phyloP scores from a whole-genome alignment of 192 early-diverging fungal genomes.

The Entomortierella beljakovae region DNA sequence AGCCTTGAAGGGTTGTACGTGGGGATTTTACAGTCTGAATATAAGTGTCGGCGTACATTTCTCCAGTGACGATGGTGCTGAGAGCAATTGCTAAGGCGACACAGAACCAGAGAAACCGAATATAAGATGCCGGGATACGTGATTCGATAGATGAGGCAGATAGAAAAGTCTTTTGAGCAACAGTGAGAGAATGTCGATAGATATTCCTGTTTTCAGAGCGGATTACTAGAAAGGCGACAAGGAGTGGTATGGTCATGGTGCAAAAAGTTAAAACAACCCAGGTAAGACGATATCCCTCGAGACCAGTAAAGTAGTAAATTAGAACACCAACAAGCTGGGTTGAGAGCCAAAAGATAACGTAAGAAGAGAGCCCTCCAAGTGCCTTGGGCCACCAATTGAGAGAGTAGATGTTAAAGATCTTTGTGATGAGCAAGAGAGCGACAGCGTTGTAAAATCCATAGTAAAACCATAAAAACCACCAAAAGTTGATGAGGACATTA shows the following conservation, averaged over 20 bases:
- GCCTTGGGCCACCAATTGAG: constrained; percentile 83
- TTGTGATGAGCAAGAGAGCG: constrained; percentile 77
- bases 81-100: constrained; percentile 73
- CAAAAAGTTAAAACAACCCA: constrained; percentile 80
- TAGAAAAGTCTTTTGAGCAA: constrained; percentile 69
- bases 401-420: constrained; percentile 83
- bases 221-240: constrained; percentile 69
- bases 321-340: constrained; percentile 68
- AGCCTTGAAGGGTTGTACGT: constrained; percentile 68
- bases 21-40: constrained; percentile 48
- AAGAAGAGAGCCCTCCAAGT: constrained; percentile 71
- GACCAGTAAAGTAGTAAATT: constrained; percentile 64
- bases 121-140: constrained; percentile 76
- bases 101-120: constrained; percentile 84
- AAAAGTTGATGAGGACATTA: constrained; percentile 73
- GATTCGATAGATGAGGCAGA: constrained; percentile 48
- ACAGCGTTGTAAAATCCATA: constrained; percentile 82
- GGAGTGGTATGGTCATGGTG: constrained; percentile 78
- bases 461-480: constrained; percentile 84
- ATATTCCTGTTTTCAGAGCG: constrained; percentile 59
- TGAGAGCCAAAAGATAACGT: constrained; percentile 74
- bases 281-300: constrained; percentile 67
- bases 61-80: constrained; percentile 74
- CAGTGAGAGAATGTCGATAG: constrained; percentile 60
- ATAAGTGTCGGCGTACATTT: constrained; percentile 74